Evolutionary conservation across 225 moss, liverwort and hornwort genomes (phyloP), one percentile per base, ranked within the genome.

Genomic region (Pseudisothecium myosuroides): DNA sequence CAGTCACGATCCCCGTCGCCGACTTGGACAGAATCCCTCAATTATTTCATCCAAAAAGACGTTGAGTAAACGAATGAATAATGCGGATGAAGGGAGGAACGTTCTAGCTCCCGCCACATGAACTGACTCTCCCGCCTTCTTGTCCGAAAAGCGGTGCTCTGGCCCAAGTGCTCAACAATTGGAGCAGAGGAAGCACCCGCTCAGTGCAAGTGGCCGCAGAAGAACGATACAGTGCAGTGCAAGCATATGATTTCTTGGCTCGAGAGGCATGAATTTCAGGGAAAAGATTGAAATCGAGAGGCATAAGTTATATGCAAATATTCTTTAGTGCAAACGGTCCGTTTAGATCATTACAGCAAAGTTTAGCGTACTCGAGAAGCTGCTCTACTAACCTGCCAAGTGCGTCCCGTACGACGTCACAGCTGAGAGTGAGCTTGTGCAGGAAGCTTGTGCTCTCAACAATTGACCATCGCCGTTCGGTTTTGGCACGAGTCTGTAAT

Each of bases 351-450:
- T 28, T 21, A 50, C 76, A 50, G 60, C 55, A 11, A 28, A 47
- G 31, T 28, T 47, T 59, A 84, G 87, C 91, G 84, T 91, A 75
- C 19, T 74, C 60, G 4, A 29, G 89, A 91, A 89, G 89, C 91
- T 81, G 74, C 75, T 81, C n/a, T 18, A 59, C 17, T 39, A 17
- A 77, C 6, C 28, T 85, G 84, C 80, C 80, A 83, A 80, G 63
- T 84, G 84, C 45, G 11, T 55, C n/a, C 34, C 49, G 9, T 49
- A 49, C 49, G 49, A 49, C 49, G 49, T 49, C 49, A 49, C 49
- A 49, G 49, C 2, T 29, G 59, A 41, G 69, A 34, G 14, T 23
- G 76, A 92, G 90, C 85, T 86, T 56, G 64, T 50, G 50, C 49
- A 49, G 49, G 49, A 49, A 49, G 49, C 49, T 49, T 10, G 45